A percentile compares a stretch with the other conserved stretches of the same genome.
Conservation (phyloP, 139 green algal genomes). For the Picochlorum sp. region DNA sequence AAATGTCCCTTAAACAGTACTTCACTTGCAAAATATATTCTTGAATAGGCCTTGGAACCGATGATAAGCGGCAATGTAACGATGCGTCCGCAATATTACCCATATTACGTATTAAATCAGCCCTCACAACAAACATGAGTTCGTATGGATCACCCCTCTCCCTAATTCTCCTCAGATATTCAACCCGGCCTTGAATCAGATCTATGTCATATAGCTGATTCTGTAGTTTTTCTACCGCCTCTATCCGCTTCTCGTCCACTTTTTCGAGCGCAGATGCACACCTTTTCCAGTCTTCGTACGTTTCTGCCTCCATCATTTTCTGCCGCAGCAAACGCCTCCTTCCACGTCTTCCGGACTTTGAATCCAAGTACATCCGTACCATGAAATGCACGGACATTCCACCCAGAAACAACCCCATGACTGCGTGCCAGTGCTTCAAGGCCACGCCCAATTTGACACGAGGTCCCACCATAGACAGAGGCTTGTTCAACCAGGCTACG, state of each 20-base stretch:
- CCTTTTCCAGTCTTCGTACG: background rate
- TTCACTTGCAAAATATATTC: constrained; percentile 53
- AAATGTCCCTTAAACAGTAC: constrained; percentile 46
- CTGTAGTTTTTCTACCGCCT: constrained; percentile 24
- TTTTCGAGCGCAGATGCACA: background rate
- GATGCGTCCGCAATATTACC: constrained; percentile 68
- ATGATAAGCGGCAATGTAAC: constrained; percentile 50
- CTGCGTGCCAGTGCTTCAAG: constrained; percentile 16
- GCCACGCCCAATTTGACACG: background rate
- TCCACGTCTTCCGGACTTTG: background rate
- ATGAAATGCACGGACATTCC: constrained; percentile 9
- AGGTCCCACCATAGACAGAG: background rate
- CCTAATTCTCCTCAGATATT: constrained; percentile 45
- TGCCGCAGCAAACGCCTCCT: constrained; percentile 1
- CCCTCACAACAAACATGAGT: constrained; percentile 66
- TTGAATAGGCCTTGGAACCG: constrained; percentile 67
- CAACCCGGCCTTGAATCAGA: constrained; percentile 54
- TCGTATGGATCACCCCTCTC: constrained; percentile 25
- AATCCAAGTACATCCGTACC: constrained; percentile 4
- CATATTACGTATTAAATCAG: constrained; percentile 90
- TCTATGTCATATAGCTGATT: constrained; percentile 68
- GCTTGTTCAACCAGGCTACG: constrained; percentile 17
- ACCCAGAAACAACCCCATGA: background rate
- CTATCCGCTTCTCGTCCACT: constrained; percentile 7
- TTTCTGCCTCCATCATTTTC: background rate